phyloP scores from a whole-genome alignment of 2,329 filamentous ascomycete genomes.

The Lojkania enalia region DNA sequence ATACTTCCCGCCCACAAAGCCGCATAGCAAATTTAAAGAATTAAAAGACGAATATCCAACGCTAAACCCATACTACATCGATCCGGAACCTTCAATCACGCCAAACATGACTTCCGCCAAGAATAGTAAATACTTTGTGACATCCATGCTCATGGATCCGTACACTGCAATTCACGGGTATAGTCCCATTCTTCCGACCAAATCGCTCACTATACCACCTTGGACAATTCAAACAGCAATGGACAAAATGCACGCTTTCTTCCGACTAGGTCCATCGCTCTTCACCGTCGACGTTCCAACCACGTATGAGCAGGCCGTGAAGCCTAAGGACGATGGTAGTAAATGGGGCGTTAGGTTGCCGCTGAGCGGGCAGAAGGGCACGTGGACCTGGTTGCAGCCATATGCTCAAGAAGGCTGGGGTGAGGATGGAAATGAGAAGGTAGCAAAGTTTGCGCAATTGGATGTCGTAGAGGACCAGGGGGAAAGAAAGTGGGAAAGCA shows the following conservation, averaged over 20 bases:
- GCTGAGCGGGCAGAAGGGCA: too few relatives aligned
- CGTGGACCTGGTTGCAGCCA: slow-evolving; percentile 11
- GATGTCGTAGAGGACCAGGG: background rate
- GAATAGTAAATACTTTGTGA: background rate
- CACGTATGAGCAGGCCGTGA: background rate
- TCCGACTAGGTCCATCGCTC: slow-evolving; percentile 44
- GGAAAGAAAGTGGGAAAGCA: background rate
- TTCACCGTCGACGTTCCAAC: slow-evolving; percentile 17
- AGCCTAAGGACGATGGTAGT: background rate
- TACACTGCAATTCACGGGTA: slow-evolving; percentile 45
- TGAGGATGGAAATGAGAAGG: background rate
- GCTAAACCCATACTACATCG: background rate
- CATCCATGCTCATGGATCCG: slow-evolving; percentile 36
- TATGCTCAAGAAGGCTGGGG: background rate
- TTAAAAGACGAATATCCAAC: background rate
- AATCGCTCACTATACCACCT: slow-evolving; percentile 30
- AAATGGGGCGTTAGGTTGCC: too few relatives aligned
- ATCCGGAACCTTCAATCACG: background rate
- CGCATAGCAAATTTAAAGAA: background rate
- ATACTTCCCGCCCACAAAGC: background rate
- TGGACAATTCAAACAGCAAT: slow-evolving; percentile 48
- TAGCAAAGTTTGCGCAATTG: background rate
- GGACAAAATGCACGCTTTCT: slow-evolving; percentile 48
- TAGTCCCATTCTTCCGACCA: slow-evolving; percentile 38
- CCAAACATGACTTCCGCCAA: background rate